phyloP scores from a whole-genome alignment of 192 early-diverging fungal species.

The Mortierella antarctica region DNA sequence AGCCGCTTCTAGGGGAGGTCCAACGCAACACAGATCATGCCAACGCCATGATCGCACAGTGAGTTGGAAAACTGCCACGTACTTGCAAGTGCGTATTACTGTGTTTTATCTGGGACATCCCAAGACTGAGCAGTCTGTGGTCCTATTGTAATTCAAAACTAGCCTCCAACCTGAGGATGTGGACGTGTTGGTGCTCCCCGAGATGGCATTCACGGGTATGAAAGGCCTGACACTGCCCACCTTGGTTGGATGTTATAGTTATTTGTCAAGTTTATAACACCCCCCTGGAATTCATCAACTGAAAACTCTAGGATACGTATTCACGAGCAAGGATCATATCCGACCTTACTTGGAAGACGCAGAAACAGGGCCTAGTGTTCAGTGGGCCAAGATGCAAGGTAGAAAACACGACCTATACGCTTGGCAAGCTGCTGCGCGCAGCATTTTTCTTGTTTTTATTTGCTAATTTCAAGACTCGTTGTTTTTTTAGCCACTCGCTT shows the following conservation, averaged over 20 bases:
- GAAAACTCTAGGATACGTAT: slow-evolving; percentile 69
- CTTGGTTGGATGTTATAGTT: neutral
- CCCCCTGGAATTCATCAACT: neutral
- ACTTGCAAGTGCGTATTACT: neutral
- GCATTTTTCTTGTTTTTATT: too few relatives aligned
- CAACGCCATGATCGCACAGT: slow-evolving; percentile 31
- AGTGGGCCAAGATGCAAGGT: slow-evolving; percentile 76
- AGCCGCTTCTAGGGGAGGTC: slow-evolving; percentile 24
- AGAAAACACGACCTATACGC: neutral
- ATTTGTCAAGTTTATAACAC: neutral
- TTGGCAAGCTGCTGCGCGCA: neutral
- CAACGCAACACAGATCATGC: slow-evolving; percentile 44
- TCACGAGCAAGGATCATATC: slow-evolving; percentile 67
- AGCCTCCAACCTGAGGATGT: slow-evolving; percentile 65
- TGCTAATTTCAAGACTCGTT: neutral
- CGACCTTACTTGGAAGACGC: slow-evolving; percentile 67
- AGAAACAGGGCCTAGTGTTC: slow-evolving; percentile 61
- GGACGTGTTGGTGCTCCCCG: slow-evolving; percentile 79
- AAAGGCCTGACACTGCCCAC: too few relatives aligned
- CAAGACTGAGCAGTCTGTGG: neutral
- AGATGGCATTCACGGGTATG: slow-evolving; percentile 83
- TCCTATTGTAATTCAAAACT: neutral
- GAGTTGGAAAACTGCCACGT: neutral
- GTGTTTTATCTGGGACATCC: neutral
- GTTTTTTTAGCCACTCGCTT: slow-evolving; percentile 59